These are phyloP conservation scores for Bonnemaisonia californica DNA, from an alignment of 31 red algal genomes.

Conservation along the genomic window DNA sequence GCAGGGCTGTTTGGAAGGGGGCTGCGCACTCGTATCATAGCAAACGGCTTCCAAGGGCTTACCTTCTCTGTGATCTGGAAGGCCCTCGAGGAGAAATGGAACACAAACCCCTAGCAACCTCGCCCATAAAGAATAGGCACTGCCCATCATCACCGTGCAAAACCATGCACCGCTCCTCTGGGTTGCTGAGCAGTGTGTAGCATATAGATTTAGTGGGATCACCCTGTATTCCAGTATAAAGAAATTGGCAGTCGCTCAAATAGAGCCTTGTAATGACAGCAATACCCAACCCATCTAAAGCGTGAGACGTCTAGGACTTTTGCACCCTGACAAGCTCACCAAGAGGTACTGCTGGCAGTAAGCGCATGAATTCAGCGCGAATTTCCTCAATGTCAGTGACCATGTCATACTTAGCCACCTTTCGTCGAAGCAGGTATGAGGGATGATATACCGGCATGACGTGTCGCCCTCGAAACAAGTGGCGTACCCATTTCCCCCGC, in stretches of 20 bases:
- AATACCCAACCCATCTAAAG: too few species aligned
- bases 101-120: conserved; percentile 45
- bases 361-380: neutral
- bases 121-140: too few species aligned
- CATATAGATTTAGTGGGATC: too few species aligned
- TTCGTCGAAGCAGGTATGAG: conserved; percentile 60
- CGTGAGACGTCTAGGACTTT: too few species aligned
- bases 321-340: neutral
- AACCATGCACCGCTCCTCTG: too few species aligned
- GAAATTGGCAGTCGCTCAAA: too few species aligned
- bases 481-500: conserved; percentile 50
- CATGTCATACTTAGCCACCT: conserved; percentile 57
- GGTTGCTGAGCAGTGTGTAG: too few species aligned
- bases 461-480: conserved; percentile 14
- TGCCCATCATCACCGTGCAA: too few species aligned
- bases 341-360: neutral
- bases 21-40: conserved; percentile 71
- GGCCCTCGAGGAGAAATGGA: conserved; percentile 71
- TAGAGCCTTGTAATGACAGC: too few species aligned
- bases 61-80: conserved; percentile 84
- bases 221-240: too few species aligned
- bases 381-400: conserved; percentile 64
- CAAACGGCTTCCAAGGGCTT: conserved; percentile 79
- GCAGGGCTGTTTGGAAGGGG: conserved; percentile 66
- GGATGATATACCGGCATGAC: conserved; percentile 70